These are phyloP conservation scores for Halteria grandinella DNA, from an alignment of 73 alveolate species.

Conservation along the genomic window DNA sequence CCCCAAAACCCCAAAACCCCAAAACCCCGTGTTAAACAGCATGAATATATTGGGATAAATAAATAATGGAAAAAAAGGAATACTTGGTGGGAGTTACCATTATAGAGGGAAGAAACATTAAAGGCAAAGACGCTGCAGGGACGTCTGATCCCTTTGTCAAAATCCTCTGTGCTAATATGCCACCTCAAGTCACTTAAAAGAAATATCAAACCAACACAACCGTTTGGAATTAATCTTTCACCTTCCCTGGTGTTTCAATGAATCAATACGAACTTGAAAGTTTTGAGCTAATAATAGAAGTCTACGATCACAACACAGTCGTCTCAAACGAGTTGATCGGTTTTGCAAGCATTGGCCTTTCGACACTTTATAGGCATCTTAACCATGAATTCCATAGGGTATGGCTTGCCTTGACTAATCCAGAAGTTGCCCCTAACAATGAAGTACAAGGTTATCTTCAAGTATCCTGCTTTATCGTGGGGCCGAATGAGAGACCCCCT, in stretches of 20 bases:
- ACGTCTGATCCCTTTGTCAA: slow-evolving; percentile 93
- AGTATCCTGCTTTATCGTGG: slow-evolving; percentile 86
- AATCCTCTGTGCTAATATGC: slow-evolving; percentile 78
- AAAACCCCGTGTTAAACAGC: no score
- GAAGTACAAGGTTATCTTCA: slow-evolving; percentile 87
- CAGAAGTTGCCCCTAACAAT: slow-evolving; percentile 78
- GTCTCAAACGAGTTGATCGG: slow-evolving; percentile 87
- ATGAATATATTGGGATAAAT: no score
- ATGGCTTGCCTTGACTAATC: slow-evolving; percentile 89
- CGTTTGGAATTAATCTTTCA: slow-evolving; percentile 90
- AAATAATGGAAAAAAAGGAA: slow-evolving; percentile 77
- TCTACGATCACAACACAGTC: slow-evolving; percentile 78
- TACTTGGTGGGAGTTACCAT: slow-evolving; percentile 82
- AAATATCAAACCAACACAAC: slow-evolving; percentile 78
- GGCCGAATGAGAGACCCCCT: slow-evolving; percentile 95
- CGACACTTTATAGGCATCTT: slow-evolving; percentile 85
- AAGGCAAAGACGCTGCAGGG: slow-evolving; percentile 89
- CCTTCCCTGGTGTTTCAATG: slow-evolving; percentile 81
- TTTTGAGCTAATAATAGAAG: slow-evolving; percentile 86
- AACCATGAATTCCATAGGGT: slow-evolving; percentile 89
- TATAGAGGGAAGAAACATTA: slow-evolving; percentile 88
- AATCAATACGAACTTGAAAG: slow-evolving; percentile 87
- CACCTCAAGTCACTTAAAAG: slow-evolving; percentile 86
- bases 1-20: no score
- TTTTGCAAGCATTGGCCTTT: slow-evolving; percentile 81